Evolutionary conservation across 1,284 basidiomycete genomes (phyloP).

Genomic region (Acaromyces ingoldii): DNA sequence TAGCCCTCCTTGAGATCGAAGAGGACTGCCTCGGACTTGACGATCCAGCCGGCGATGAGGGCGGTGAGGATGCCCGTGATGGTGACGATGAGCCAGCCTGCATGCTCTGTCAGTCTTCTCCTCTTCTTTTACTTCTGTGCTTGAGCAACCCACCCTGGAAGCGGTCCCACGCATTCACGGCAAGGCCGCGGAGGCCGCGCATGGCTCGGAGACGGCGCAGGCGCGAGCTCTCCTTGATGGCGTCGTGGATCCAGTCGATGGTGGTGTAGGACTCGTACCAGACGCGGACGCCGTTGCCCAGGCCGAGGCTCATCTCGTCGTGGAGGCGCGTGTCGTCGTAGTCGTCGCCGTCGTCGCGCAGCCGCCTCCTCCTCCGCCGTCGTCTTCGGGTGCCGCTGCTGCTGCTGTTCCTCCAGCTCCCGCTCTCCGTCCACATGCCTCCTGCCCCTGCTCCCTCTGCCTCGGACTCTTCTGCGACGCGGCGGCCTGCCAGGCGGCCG

Average conservation of each 20-base stretch:
- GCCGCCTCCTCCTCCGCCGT: too few relatives aligned
- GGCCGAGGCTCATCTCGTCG: conserved; percentile 18
- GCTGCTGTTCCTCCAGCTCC: too few relatives aligned
- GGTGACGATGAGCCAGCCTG: conserved; percentile 77
- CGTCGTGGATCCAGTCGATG: conserved; percentile 53
- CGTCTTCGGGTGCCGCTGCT: too few relatives aligned
- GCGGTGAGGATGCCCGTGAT: conserved; percentile 54
- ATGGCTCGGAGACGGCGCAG: conserved; percentile 43
- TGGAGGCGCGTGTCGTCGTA: conserved; percentile 30
- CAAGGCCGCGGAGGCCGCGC: conserved; percentile 60
- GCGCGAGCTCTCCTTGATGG: conserved; percentile 52
- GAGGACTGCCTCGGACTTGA: conserved; percentile 80
- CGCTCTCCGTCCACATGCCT: too few relatives aligned
- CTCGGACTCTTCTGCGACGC: too few relatives aligned
- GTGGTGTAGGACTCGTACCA: conserved; percentile 46
- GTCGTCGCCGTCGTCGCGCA: too few relatives aligned
- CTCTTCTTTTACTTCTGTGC: too few relatives aligned
- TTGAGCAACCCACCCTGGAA: conserved; percentile 55
- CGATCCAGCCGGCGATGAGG: conserved; percentile 73
- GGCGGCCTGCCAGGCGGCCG: too few relatives aligned
- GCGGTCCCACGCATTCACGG: conserved; percentile 71
- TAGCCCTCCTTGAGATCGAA: conserved; percentile 92
- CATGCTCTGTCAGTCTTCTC: too few relatives aligned
- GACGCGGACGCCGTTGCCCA: conserved; percentile 32
- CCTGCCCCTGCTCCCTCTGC: too few relatives aligned